Conservation (phyloP, 768 basidiomycete species). For the Phylloporus rhodoxanthus region DNA sequence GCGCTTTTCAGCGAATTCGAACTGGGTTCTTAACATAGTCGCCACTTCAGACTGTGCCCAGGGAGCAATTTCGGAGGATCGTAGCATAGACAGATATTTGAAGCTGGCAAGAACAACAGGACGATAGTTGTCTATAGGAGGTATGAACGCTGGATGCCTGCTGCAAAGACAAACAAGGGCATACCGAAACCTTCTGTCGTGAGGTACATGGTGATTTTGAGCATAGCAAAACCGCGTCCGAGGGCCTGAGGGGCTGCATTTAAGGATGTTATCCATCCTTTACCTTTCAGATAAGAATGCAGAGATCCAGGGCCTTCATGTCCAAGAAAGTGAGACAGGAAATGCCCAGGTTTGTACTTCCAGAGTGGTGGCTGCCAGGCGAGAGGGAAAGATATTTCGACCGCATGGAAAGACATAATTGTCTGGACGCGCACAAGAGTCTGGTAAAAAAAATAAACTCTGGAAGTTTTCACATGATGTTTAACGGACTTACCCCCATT, state of each 20-base stretch:
- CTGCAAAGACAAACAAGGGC: constrained; percentile 21
- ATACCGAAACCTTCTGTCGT: constrained; percentile 83
- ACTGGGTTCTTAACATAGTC: constrained; percentile 63
- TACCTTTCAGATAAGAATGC: constrained; percentile 82
- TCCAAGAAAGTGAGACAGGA: constrained; percentile 78
- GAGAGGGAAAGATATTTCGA: constrained; percentile 80
- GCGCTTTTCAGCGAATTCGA: constrained; percentile 83
- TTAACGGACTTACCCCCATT: constrained; percentile 53
- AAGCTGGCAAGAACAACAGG: constrained; percentile 63
- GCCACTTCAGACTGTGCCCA: constrained; percentile 75
- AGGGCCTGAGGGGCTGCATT: constrained; percentile 64
- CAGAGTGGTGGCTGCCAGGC: constrained; percentile 65
- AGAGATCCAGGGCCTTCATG: constrained; percentile 93
- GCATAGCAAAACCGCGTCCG: constrained; percentile 82
- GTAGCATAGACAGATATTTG: constrained; percentile 73
- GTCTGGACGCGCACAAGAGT: constrained; percentile 84
- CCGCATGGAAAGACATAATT: constrained; percentile 76
- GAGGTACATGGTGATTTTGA: constrained; percentile 76
- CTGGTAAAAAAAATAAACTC: constrained; percentile 33
- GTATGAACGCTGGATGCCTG: constrained; percentile 2
- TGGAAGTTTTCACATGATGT: constrained; percentile 2
- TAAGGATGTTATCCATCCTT: constrained; percentile 79
- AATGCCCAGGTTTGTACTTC: constrained; percentile 72
- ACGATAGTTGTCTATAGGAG: constrained; percentile 55
- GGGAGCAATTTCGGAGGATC: constrained; percentile 51